phyloP scores from a whole-genome alignment of 2,329 filamentous ascomycete genomes.

The Calonectria montana region DNA sequence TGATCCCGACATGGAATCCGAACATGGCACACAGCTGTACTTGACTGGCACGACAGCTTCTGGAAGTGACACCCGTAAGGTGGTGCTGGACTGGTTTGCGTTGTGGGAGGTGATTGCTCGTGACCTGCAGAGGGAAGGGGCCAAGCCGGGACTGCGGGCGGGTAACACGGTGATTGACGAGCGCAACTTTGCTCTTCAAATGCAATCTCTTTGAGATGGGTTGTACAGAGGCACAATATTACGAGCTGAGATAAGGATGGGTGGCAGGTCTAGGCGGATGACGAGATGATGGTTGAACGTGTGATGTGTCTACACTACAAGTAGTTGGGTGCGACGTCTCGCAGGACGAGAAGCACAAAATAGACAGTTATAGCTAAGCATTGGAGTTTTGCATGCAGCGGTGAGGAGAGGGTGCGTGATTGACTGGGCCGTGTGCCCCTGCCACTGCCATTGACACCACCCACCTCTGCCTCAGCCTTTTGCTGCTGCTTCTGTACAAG shows the following conservation, averaged over 20 bases:
- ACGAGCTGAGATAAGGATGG: constrained; percentile 26
- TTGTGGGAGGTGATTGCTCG: constrained; percentile 52
- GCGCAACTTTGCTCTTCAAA: constrained; percentile 45
- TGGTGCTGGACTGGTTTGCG: constrained; percentile 46
- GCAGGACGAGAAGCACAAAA: constrained; percentile 35
- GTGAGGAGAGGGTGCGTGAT: constrained; percentile 9
- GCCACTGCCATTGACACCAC: not conserved
- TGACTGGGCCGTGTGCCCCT: not conserved
- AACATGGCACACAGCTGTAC: constrained; percentile 29
- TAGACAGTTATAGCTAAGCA: constrained; percentile 18
- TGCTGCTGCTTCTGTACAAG: not conserved
- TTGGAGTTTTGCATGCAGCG: constrained; percentile 1
- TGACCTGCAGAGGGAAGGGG: constrained; percentile 52
- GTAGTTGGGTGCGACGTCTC: constrained; percentile 32
- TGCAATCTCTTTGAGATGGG: constrained; percentile 15
- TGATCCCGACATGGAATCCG: constrained; percentile 36
- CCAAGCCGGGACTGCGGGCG: constrained; percentile 47
- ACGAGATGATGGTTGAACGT: constrained; percentile 24
- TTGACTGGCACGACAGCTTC: constrained; percentile 17
- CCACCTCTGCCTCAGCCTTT: too few species aligned
- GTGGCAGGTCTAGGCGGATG: constrained; percentile 8
- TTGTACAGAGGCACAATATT: constrained; percentile 25
- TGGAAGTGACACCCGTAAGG: constrained; percentile 28
- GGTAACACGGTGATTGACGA: constrained; percentile 55
- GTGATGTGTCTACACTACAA: constrained; percentile 31